These are phyloP conservation scores for Kazachstania taianensis DNA, from an alignment of 805 yeast genomes.

Conservation along the genomic window DNA sequence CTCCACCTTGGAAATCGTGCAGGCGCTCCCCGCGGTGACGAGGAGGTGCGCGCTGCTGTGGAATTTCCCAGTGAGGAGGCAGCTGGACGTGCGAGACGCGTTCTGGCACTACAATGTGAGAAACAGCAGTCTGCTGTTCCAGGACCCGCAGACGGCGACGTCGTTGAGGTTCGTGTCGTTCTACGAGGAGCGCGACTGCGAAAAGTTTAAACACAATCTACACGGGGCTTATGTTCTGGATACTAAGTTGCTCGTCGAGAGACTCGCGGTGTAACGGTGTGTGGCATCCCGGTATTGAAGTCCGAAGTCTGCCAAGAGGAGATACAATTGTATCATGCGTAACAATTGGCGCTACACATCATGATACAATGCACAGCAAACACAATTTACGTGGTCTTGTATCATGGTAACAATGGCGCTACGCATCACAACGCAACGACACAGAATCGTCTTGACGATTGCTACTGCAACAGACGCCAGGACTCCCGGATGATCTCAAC, in stretches of 20 bases:
- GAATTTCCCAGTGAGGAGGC: slow-evolving; percentile 21
- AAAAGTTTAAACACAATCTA: slow-evolving; percentile 40
- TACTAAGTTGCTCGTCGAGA: background rate
- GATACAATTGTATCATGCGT: too few relatives aligned
- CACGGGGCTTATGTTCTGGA: slow-evolving; percentile 34
- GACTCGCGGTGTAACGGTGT: background rate
- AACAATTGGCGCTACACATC: too few relatives aligned
- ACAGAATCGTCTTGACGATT: too few relatives aligned
- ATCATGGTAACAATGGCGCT: too few relatives aligned
- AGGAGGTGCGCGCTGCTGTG: slow-evolving; percentile 20
- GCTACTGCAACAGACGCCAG: too few relatives aligned
- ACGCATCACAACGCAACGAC: too few relatives aligned
- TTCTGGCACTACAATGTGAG: slow-evolving; percentile 27
- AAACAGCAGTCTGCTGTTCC: slow-evolving; percentile 20
- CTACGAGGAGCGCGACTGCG: slow-evolving; percentile 36
- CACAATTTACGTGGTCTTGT: too few relatives aligned
- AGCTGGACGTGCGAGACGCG: slow-evolving; percentile 12
- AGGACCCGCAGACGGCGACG: slow-evolving; percentile 14
- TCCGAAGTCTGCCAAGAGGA: too few relatives aligned
- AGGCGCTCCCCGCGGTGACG: too few relatives aligned
- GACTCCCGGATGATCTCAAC: slow-evolving; percentile 48
- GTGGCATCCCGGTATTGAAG: too few relatives aligned
- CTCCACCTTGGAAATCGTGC: too few relatives aligned
- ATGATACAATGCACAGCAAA: too few relatives aligned
- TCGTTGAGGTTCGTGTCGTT: slow-evolving; percentile 31